These are phyloP conservation scores for Calonectria pseudoturangicola DNA, from an alignment of 2,329 filamentous ascomycete genomes.

Conservation along the genomic window DNA sequence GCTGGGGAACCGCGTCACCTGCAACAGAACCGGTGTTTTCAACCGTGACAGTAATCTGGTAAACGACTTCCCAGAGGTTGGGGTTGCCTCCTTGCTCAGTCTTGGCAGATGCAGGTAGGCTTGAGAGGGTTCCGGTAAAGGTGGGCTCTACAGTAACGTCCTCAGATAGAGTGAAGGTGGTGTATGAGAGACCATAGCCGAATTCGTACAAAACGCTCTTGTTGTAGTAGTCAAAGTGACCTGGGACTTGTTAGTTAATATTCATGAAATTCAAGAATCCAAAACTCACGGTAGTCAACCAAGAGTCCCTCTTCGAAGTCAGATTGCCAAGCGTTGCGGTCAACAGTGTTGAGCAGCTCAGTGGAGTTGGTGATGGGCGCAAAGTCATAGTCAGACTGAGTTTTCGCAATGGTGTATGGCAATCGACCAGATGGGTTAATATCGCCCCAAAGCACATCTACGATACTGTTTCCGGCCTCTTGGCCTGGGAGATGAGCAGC, in stretches of 20 bases:
- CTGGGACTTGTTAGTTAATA: background rate
- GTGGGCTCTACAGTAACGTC: background rate
- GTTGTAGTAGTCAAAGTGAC: constrained; percentile 23
- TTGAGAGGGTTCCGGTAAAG: constrained; percentile 1
- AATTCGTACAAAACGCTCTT: constrained; percentile 19
- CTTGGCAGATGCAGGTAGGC: constrained; percentile 3
- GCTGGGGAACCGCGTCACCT: background rate
- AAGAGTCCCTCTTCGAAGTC: constrained; percentile 15
- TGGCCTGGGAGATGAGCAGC: constrained; percentile 24
- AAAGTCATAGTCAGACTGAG: constrained; percentile 12
- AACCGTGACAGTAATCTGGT: background rate
- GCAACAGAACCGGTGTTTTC: constrained; percentile 7
- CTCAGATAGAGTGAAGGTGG: background rate
- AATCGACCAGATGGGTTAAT: constrained; percentile 20
- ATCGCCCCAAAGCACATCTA: constrained; percentile 21
- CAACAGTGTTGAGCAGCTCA: constrained; percentile 9
- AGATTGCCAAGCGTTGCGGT: background rate
- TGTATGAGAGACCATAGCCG: constrained; percentile 2
- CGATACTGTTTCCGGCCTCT: constrained; percentile 30
- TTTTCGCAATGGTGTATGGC: constrained; percentile 12
- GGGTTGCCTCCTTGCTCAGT: constrained; percentile 15
- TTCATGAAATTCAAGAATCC: too few relatives aligned
- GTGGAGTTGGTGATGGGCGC: constrained; percentile 16
- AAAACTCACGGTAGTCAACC: constrained; percentile 1
- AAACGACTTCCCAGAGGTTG: constrained; percentile 17